Evolutionary conservation across 805 yeast genomes (phyloP).

Genomic region (Starmerella vaccinii): DNA sequence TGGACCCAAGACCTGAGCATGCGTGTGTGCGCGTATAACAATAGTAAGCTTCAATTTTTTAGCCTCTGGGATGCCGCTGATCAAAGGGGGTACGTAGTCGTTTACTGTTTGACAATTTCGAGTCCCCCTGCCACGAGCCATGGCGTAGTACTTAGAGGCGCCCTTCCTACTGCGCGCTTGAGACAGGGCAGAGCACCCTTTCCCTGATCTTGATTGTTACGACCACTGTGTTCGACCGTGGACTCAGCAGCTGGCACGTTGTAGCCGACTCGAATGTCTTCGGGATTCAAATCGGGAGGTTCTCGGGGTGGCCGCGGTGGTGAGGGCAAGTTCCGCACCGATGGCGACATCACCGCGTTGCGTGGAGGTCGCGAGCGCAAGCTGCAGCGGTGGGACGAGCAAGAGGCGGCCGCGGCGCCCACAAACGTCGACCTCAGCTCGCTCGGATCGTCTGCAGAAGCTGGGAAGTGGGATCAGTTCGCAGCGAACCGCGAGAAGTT

Average conservation of each 20-base stretch:
- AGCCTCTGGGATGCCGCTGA: too few relatives aligned
- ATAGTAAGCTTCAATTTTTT: too few relatives aligned
- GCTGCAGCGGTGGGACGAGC: constrained; percentile 73
- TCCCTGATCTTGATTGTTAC: constrained; percentile 3
- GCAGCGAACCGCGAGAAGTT: constrained; percentile 81
- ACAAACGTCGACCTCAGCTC: constrained; percentile 15
- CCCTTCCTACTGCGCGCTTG: background rate
- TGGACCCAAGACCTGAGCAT: too few relatives aligned
- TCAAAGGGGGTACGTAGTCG: too few relatives aligned
- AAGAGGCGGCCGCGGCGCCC: constrained; percentile 15
- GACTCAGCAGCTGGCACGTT: constrained; percentile 4
- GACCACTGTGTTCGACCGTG: constrained; percentile 1
- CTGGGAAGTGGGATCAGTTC: constrained; percentile 77
- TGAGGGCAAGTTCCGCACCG: constrained; percentile 54
- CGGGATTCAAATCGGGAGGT: constrained; percentile 6
- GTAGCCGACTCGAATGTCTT: constrained; percentile 7
- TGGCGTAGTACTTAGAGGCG: too few relatives aligned
- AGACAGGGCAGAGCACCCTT: background rate
- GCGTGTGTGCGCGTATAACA: too few relatives aligned
- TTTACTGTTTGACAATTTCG: background rate
- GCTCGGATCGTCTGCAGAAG: constrained; percentile 4
- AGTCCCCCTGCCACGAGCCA: too few relatives aligned
- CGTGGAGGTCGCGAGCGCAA: constrained; percentile 47
- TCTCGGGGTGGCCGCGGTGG: constrained; percentile 6
- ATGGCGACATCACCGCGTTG: constrained; percentile 62